These are phyloP conservation scores for Trichophyton verrucosum DNA, from an alignment of 2,329 filamentous ascomycete species.

Conservation along the genomic window DNA sequence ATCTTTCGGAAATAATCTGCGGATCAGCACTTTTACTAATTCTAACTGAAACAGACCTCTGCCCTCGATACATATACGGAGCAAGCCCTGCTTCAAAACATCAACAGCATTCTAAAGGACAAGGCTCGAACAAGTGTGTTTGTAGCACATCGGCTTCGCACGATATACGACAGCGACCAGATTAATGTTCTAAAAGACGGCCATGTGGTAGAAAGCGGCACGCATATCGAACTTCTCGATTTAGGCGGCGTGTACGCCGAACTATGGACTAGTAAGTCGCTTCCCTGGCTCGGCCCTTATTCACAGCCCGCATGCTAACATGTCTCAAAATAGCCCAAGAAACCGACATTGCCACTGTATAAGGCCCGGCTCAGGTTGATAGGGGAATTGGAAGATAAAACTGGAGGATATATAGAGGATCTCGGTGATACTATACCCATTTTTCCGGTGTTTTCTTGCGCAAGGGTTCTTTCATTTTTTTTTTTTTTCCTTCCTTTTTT, in stretches of 20 bases:
- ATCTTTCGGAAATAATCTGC: not conserved
- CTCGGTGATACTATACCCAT: not conserved
- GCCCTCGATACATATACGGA: constrained; percentile 90
- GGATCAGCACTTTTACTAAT: not conserved
- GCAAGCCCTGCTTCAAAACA: constrained; percentile 78
- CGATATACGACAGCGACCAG: constrained; percentile 83
- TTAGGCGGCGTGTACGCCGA: constrained; percentile 70
- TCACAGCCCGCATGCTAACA: not conserved
- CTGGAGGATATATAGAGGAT: not conserved
- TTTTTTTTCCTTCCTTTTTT: no score
- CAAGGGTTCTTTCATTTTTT: not conserved
- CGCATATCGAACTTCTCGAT: constrained; percentile 72
- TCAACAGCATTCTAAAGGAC: constrained; percentile 81
- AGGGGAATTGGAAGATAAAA: not conserved
- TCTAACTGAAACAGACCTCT: constrained; percentile 45
- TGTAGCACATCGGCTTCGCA: constrained; percentile 80
- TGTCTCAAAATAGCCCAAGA: not conserved
- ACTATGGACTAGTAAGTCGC: constrained; percentile 69
- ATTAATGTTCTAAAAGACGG: constrained; percentile 86
- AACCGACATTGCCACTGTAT: not conserved
- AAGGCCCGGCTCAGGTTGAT: not conserved
- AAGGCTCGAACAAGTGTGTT: constrained; percentile 87
- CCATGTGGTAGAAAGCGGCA: constrained; percentile 75
- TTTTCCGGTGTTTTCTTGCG: not conserved
- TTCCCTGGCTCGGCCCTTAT: not conserved